These are phyloP conservation scores for Tetrahymena malaccensis DNA, from an alignment of 73 alveolate genomes.

Conservation along the genomic window DNA sequence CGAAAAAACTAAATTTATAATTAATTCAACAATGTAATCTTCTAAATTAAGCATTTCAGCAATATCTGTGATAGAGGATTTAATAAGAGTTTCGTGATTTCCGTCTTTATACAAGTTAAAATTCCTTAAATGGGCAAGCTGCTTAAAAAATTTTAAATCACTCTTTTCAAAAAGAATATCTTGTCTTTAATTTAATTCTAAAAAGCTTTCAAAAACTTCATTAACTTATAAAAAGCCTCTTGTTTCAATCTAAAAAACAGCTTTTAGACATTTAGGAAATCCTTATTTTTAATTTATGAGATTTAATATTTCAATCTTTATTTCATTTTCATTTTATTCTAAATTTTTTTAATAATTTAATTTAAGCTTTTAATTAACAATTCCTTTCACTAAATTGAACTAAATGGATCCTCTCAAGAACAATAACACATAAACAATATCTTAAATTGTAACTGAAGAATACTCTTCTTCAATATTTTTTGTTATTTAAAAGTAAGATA, in stretches of 20 bases:
- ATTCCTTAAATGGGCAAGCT: not conserved
- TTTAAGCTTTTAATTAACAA: not conserved
- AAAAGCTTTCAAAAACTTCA: not conserved
- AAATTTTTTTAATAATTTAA: not conserved
- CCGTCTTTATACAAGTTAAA: not conserved
- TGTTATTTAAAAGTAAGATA: not conserved
- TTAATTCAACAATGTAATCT: not conserved
- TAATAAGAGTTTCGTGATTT: not conserved
- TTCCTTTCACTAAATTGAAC: not conserved
- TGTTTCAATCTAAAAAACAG: not conserved
- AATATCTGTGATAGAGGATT: not conserved
- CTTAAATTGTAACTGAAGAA: not conserved
- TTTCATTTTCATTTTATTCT: not conserved
- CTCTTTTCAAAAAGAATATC: not conserved
- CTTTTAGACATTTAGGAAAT: not conserved
- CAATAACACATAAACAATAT: not conserved
- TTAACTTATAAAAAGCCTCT: not conserved
- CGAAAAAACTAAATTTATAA: not conserved
- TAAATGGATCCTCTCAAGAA: not conserved
- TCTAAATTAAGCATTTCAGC: not conserved
- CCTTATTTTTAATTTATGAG: not conserved
- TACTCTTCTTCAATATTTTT: not conserved
- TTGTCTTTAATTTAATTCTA: not conserved
- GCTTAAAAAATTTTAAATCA: not conserved
- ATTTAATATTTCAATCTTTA: not conserved